These are phyloP conservation scores for Huntiella abstrusa DNA, from an alignment of 2,329 filamentous ascomycete genomes.

Conservation along the genomic window DNA sequence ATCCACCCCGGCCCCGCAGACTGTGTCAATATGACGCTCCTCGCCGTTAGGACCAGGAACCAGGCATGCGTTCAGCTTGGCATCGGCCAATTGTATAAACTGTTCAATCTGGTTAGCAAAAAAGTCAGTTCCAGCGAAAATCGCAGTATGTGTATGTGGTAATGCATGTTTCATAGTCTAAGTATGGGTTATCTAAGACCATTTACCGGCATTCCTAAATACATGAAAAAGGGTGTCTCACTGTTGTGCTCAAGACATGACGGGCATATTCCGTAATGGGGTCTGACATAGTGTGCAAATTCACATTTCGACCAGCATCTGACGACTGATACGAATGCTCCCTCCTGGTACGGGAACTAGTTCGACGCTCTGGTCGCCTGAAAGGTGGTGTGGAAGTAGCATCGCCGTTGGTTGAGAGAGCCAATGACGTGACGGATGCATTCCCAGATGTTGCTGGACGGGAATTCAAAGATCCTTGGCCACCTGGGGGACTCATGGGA, in stretches of 20 bases:
- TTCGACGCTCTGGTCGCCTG: constrained; percentile 38
- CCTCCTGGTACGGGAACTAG: constrained; percentile 44
- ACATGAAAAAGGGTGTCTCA: constrained; percentile 22
- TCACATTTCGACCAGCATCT: constrained; percentile 46
- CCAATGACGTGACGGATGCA: constrained; percentile 27
- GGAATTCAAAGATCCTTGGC: constrained; percentile 18
- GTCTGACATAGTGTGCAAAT: constrained; percentile 50
- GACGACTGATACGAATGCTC: constrained; percentile 60
- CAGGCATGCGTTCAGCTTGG: constrained; percentile 81
- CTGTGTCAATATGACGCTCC: constrained; percentile 67
- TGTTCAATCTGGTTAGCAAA: constrained; percentile 16
- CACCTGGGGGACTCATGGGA: no score
- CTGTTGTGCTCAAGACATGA: constrained; percentile 87
- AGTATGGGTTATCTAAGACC: neutral
- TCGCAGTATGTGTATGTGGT: neutral
- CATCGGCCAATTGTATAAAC: constrained; percentile 93
- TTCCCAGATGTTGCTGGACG: constrained; percentile 20
- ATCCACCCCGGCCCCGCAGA: constrained; percentile 82
- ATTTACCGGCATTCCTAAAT: neutral
- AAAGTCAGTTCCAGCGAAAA: constrained; percentile 12
- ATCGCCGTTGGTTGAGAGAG: constrained; percentile 17
- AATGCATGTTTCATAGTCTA: neutral
- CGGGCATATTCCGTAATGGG: constrained; percentile 96
- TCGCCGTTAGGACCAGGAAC: constrained; percentile 52
- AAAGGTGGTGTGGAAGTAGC: constrained; percentile 1